Conservation (phyloP, 441 rosid species). For the Cnidoscolus chayamansa region DNA sequence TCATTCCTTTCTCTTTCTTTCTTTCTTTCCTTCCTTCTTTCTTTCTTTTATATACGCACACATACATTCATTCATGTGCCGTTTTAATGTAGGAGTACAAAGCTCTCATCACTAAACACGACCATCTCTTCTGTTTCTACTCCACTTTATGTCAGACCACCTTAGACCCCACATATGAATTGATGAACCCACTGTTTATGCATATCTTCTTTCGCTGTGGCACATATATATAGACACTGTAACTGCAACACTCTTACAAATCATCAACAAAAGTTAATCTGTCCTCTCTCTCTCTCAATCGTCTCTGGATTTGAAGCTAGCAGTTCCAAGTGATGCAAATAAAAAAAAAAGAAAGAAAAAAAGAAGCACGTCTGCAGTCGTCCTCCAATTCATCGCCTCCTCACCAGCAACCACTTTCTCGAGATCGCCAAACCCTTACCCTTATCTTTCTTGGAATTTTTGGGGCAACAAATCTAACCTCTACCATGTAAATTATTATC, state of each 20-base stretch:
- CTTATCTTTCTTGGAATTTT: conserved; percentile 31
- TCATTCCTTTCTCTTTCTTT: conserved; percentile 5
- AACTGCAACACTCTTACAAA: background rate
- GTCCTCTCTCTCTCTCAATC: conserved; percentile 10
- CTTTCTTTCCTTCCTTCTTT: background rate
- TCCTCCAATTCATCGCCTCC: conserved; percentile 43
- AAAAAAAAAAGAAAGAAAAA: background rate
- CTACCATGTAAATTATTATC: background rate
- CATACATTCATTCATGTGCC: conserved; percentile 19
- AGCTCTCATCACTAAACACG: conserved; percentile 31
- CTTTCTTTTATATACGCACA: background rate
- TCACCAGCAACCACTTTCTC: conserved; percentile 21
- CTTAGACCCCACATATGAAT: conserved; percentile 10
- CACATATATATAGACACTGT: background rate
- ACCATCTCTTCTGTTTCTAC: conserved; percentile 25
- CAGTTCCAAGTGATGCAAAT: background rate
- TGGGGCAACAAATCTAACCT: conserved; percentile 19
- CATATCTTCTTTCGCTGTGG: conserved; percentile 14
- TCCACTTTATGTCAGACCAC: conserved; percentile 37
- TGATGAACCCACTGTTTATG: background rate
- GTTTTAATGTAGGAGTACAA: conserved; percentile 28
- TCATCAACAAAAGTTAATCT: conserved; percentile 1
- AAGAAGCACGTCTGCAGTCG: conserved; percentile 20
- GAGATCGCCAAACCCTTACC: conserved; percentile 33
- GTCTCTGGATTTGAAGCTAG: conserved; percentile 22